These are phyloP conservation scores for Colletotrichum siamense DNA, from an alignment of 2,329 filamentous ascomycete species.

Conservation along the genomic window DNA sequence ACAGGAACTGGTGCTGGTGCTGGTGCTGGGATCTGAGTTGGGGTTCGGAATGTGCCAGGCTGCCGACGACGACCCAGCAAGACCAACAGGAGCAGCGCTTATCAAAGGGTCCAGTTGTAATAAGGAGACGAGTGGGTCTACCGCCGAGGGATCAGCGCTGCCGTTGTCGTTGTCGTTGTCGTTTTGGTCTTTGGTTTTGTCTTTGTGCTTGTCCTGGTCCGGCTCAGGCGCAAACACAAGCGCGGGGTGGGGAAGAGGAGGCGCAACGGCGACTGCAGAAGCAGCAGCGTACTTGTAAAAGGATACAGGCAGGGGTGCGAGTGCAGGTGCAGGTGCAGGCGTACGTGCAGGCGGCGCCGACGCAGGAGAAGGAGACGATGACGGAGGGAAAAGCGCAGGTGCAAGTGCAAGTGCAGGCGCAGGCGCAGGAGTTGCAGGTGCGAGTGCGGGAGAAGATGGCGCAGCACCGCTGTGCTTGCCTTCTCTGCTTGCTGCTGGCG, in stretches of 20 bases:
- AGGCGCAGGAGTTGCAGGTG: not conserved
- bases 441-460: not conserved
- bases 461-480: not conserved
- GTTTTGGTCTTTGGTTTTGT: not conserved
- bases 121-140: not conserved
- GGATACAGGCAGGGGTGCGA: not conserved
- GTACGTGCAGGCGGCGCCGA: not conserved
- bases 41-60: conserved; percentile 1
- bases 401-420: not conserved
- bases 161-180: not conserved
- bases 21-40: not conserved
- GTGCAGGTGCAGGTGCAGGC: not conserved
- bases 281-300: not conserved
- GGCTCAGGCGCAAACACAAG: not conserved
- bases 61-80: not conserved
- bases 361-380: not conserved
- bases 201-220: not conserved
- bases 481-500: not conserved
- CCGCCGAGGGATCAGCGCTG: not conserved
- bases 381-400: not conserved
- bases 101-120: not conserved
- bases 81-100: not conserved
- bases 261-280: not conserved
- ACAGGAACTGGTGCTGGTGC: not conserved
- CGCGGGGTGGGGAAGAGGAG: not conserved